Evolutionary conservation across 805 yeast species (phyloP).

Genomic region (Grigorovia humatica): DNA sequence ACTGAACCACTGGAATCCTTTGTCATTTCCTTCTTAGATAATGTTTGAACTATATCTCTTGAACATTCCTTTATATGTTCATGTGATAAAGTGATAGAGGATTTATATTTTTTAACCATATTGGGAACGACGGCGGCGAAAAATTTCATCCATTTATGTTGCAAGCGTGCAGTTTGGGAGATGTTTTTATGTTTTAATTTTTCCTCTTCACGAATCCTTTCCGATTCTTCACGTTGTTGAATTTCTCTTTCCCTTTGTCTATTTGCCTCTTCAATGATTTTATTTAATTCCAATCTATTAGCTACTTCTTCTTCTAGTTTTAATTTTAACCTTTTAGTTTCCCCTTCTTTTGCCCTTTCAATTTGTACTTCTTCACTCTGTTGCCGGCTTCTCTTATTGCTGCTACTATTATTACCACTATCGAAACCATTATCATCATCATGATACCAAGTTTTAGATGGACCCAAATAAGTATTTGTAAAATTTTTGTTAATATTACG

Average conservation of each 20-base stretch:
- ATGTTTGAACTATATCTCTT: conserved; percentile 57
- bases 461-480: neutral
- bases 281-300: conserved; percentile 14
- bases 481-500: neutral
- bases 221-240: conserved; percentile 9
- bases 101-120: conserved; percentile 53
- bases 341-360: conserved; percentile 20
- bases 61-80: conserved; percentile 71
- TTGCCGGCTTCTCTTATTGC: conserved; percentile 19
- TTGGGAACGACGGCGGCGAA: conserved; percentile 79
- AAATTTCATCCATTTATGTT: conserved; percentile 30
- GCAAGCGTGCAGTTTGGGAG: conserved; percentile 11
- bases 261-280: conserved; percentile 15
- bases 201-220: conserved; percentile 19
- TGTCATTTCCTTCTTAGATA: conserved; percentile 56
- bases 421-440: neutral
- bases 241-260: conserved; percentile 20
- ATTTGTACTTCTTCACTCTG: conserved; percentile 17
- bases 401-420: neutral
- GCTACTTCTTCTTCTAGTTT: conserved; percentile 19
- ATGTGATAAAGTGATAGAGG: conserved; percentile 45
- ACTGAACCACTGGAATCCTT: conserved; percentile 30
- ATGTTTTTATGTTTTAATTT: conserved; percentile 11
- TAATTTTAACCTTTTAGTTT: conserved; percentile 12
- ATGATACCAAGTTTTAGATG: neutral